Percentiles rank a stretch among this genome's conserved stretches.
These are phyloP conservation scores for Dactylellina drechsleri DNA, from an alignment of 2,329 filamentous ascomycete genomes.

Conservation along the genomic window DNA sequence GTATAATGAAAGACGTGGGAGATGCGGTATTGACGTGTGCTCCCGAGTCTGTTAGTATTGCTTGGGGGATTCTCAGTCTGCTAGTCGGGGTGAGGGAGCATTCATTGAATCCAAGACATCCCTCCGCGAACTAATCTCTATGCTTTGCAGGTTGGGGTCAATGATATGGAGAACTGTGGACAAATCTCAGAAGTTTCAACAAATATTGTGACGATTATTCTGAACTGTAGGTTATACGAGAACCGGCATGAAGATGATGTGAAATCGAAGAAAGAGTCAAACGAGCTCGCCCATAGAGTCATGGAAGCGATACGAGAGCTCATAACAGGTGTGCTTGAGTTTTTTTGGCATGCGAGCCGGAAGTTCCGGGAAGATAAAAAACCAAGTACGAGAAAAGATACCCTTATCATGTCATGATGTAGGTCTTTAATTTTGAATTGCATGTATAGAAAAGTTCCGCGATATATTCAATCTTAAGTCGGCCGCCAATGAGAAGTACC, in stretches of 20 bases:
- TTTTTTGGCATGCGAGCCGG: conserved; percentile 44
- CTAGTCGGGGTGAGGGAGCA: conserved; percentile 23
- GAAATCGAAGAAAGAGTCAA: not conserved
- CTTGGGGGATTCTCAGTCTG: conserved; percentile 36
- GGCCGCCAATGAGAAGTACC: conserved; percentile 30
- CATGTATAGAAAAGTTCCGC: conserved; percentile 10
- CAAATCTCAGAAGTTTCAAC: conserved; percentile 40
- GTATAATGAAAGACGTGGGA: conserved; percentile 27
- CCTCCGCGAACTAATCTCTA: not conserved
- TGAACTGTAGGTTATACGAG: conserved; percentile 42
- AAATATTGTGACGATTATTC: conserved; percentile 36
- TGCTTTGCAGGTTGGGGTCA: conserved; percentile 11
- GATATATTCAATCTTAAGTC: conserved; percentile 21
- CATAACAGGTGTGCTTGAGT: conserved; percentile 29
- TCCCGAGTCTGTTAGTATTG: conserved; percentile 34
- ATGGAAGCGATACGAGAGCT: conserved; percentile 44
- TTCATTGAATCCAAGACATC: not conserved
- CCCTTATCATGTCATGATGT: not conserved
- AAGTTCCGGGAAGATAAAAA: conserved; percentile 45
- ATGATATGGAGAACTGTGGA: conserved; percentile 45
- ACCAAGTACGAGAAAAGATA: conserved; percentile 20
- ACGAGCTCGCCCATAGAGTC: conserved; percentile 14
- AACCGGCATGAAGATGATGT: conserved; percentile 14
- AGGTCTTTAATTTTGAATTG: not conserved
- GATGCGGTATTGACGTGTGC: conserved; percentile 27